Evolutionary conservation across 129 eudicot genomes (phyloP).

Genomic region (Pulicaria dysenterica): DNA sequence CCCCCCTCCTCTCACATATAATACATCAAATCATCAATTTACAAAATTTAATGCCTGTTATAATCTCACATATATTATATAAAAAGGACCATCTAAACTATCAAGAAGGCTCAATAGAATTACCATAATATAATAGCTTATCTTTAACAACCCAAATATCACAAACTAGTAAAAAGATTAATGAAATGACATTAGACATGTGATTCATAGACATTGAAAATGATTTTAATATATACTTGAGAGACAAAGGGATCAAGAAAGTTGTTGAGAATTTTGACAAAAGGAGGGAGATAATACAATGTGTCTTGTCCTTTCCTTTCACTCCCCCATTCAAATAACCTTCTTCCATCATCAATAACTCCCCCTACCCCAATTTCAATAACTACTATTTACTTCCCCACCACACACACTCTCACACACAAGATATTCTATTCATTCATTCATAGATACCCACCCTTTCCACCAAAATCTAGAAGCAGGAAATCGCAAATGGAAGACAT

Average conservation of each 20-base stretch:
- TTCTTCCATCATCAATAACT: conserved; percentile 17
- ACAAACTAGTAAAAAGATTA: too few species aligned
- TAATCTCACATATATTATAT: too few species aligned
- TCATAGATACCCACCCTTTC: not conserved
- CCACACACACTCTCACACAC: not conserved
- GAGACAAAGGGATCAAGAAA: not conserved
- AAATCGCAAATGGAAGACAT: conserved; percentile 25
- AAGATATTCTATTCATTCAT: not conserved
- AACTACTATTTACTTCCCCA: not conserved
- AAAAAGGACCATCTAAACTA: too few species aligned
- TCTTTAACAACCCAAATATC: too few species aligned
- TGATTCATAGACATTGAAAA: conserved; percentile 7
- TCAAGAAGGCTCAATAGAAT: too few species aligned
- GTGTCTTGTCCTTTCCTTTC: conserved; percentile 29
- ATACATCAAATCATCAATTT: too few species aligned
- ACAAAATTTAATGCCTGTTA: too few species aligned
- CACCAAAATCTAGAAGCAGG: not conserved
- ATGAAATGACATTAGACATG: too few species aligned
- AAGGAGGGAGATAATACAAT: not conserved
- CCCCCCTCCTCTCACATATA: too few species aligned
- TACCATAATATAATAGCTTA: too few species aligned
- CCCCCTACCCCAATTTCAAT: conserved; percentile 4
- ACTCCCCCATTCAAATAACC: not conserved
- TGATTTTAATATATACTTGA: not conserved
- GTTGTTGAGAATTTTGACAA: conserved; percentile 9